Evolutionary conservation across 1,139 yeast species (phyloP).

Genomic region (Pichia kudriavzevii): DNA sequence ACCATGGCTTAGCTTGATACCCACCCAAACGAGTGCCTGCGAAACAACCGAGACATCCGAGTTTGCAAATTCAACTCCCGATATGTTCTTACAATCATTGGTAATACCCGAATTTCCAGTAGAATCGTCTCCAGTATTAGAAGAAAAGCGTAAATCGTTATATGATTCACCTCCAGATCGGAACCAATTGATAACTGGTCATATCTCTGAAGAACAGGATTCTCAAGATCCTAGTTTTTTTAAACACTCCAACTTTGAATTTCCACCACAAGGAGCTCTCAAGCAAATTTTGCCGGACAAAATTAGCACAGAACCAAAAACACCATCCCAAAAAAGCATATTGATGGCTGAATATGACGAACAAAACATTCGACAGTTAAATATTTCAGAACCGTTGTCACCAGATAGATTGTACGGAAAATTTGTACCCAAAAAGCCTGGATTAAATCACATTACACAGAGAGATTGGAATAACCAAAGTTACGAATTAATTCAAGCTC

Average conservation of each 20-base stretch:
- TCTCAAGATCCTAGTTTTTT: neutral
- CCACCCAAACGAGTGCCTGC: slow-evolving; percentile 1
- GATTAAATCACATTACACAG: slow-evolving; percentile 2
- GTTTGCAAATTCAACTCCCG: slow-evolving; percentile 4
- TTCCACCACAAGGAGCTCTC: slow-evolving; percentile 1
- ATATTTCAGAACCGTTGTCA: slow-evolving; percentile 9
- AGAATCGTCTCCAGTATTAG: neutral
- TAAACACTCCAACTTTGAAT: slow-evolving; percentile 3
- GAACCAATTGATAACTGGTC: slow-evolving; percentile 1
- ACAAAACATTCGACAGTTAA: slow-evolving; percentile 7
- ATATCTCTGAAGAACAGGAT: slow-evolving; percentile 4
- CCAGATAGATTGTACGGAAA: neutral
- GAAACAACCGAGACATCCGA: slow-evolving; percentile 5
- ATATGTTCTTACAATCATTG: slow-evolving; percentile 3
- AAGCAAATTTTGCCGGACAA: neutral
- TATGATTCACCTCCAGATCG: no score
- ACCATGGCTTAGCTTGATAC: neutral
- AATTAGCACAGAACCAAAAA: neutral
- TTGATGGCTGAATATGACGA: slow-evolving; percentile 1
- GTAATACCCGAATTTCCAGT: slow-evolving; percentile 2
- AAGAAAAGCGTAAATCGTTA: no score
- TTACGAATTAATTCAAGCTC: no score
- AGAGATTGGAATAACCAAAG: slow-evolving; percentile 7
- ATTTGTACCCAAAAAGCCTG: neutral
- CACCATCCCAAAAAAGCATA: neutral